A percentile compares a stretch with the other conserved stretches of the same genome.
These are phyloP conservation scores for Suillus discolor DNA, from an alignment of 768 basidiomycete species.

Conservation along the genomic window DNA sequence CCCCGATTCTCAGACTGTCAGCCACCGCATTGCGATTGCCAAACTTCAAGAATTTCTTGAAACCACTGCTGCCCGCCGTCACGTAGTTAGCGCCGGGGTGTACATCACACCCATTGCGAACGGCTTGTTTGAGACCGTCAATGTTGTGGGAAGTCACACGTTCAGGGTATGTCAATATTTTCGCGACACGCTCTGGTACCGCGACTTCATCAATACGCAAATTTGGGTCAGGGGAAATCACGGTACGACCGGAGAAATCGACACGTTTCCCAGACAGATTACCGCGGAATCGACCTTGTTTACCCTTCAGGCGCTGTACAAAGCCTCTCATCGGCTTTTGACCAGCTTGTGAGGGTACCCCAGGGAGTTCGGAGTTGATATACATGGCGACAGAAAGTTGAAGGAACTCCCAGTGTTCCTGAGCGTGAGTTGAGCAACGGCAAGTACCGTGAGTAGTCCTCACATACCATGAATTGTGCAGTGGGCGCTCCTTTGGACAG, in stretches of 20 bases:
- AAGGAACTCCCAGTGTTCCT: constrained; percentile 99
- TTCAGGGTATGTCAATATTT: constrained; percentile 95
- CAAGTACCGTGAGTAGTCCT: neutral
- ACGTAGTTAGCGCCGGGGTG: constrained; percentile 98
- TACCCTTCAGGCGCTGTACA: constrained; percentile 97
- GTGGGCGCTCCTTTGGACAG: constrained; percentile 87
- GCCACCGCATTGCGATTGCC: constrained; percentile 82
- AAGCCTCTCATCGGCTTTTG: constrained; percentile 97
- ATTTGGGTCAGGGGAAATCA: constrained; percentile 99
- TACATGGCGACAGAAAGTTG: constrained; percentile 96
- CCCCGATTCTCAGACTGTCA: constrained; percentile 81
- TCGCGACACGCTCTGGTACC: constrained; percentile 93
- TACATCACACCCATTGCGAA: constrained; percentile 85
- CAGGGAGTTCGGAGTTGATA: constrained; percentile 96
- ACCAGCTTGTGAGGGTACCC: constrained; percentile 82
- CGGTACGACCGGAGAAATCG: constrained; percentile 97
- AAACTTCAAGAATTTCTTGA: constrained; percentile 90
- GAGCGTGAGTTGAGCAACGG: constrained; percentile 6
- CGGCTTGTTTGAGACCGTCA: constrained; percentile 67
- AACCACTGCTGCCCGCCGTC: constrained; percentile 70
- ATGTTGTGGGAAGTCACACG: constrained; percentile 93
- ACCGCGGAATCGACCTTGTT: constrained; percentile 97
- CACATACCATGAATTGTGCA: constrained; percentile 80
- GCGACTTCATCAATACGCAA: constrained; percentile 98
- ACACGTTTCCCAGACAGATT: constrained; percentile 99